These are phyloP conservation scores for Coelastrella sp. DNA, from an alignment of 139 green algal genomes.

Conservation along the genomic window DNA sequence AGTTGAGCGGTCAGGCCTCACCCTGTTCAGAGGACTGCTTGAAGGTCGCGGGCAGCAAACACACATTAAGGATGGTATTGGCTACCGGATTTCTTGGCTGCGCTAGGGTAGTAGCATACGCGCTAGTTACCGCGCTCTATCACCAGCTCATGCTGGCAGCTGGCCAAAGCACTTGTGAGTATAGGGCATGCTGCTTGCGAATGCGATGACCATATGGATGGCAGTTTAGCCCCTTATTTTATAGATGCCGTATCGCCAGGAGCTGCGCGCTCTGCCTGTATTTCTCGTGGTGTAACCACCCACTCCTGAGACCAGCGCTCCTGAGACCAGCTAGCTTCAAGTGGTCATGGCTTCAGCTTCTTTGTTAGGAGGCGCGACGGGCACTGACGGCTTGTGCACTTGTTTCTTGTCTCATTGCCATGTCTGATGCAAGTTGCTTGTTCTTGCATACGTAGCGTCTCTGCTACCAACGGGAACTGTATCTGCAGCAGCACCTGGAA, in stretches of 20 bases:
- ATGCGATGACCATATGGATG: not conserved
- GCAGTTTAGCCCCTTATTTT: too few relatives aligned
- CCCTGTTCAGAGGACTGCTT: too few relatives aligned
- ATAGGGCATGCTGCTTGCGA: not conserved
- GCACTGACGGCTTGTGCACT: not conserved
- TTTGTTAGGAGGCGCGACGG: not conserved
- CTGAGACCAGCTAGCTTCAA: not conserved
- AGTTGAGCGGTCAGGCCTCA: too few relatives aligned
- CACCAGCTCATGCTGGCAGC: not conserved
- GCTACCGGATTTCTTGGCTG: too few relatives aligned
- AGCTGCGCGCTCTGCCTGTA: too few relatives aligned
- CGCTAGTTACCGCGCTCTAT: too few relatives aligned
- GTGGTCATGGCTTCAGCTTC: not conserved
- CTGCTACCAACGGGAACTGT: constrained; percentile 17
- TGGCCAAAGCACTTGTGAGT: not conserved
- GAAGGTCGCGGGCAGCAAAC: too few relatives aligned
- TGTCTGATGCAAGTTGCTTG: too few relatives aligned
- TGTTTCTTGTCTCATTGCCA: too few relatives aligned
- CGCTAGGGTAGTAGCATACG: too few relatives aligned
- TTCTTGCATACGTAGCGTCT: not conserved
- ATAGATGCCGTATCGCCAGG: too few relatives aligned
- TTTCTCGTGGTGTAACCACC: not conserved
- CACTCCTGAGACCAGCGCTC: not conserved
- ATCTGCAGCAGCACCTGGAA: not conserved
- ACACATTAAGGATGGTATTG: too few relatives aligned